A percentile compares a stretch with the other conserved stretches of the same genome.
These are phyloP conservation scores for Sanghuangporus weigelae DNA, from an alignment of 1,284 basidiomycete species.

Conservation along the genomic window DNA sequence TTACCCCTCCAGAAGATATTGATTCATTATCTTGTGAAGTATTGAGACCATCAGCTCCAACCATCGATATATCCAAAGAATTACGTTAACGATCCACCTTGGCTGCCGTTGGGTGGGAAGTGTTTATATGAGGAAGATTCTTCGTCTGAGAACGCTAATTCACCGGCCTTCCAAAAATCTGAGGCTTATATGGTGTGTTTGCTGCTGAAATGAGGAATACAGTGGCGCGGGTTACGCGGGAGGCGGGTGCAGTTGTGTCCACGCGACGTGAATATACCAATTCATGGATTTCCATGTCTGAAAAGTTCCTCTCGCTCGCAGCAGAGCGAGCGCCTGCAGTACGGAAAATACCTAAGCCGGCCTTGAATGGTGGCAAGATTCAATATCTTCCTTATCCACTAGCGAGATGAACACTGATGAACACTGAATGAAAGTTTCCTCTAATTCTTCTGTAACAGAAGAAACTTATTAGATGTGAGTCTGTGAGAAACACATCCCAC, in stretches of 20 bases:
- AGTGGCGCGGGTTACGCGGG: no score
- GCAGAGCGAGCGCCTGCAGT: no score
- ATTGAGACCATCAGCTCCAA: not conserved
- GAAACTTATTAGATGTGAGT: not conserved
- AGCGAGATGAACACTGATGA: not conserved
- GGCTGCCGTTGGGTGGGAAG: not conserved
- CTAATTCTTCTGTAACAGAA: not conserved
- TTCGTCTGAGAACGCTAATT: not conserved
- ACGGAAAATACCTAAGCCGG: no score
- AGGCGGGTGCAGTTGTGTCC: no score
- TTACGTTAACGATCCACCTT: not conserved
- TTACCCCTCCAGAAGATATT: not conserved
- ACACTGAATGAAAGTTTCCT: not conserved
- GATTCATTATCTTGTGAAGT: not conserved
- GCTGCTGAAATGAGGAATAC: no score
- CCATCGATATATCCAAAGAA: not conserved
- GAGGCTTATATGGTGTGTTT: no score
- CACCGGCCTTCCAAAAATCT: no score
- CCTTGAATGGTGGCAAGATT: not conserved
- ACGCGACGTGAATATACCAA: no score
- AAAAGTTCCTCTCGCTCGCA: no score
- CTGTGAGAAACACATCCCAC: no score
- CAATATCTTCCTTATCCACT: not conserved
- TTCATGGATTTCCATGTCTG: no score
- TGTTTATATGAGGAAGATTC: not conserved